Percentiles rank a stretch among this genome's conserved stretches.
Conservation (phyloP, 139 green algal species). For the Chlorella ohadii region DNA sequence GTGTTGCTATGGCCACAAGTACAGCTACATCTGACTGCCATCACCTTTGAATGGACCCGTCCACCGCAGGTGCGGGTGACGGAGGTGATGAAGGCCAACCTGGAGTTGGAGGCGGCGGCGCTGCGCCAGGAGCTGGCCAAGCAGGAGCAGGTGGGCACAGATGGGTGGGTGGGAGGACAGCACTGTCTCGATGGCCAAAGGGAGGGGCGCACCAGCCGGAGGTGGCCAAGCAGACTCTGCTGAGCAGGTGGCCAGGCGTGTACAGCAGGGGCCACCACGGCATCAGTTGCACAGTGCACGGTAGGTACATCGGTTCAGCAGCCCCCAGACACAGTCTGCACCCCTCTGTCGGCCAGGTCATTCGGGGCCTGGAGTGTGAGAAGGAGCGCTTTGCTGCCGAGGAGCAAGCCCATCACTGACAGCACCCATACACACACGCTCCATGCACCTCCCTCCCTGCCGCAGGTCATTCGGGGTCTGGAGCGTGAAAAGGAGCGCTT, state of each 20-base stretch:
- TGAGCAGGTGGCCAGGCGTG: too few species aligned
- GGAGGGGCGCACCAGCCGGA: too few species aligned
- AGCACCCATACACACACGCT: too few species aligned
- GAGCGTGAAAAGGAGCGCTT: conserved; percentile 85
- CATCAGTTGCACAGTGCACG: too few species aligned
- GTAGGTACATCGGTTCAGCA: too few species aligned
- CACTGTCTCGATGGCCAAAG: background rate
- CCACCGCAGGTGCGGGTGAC: conserved; percentile 59
- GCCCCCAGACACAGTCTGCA: too few species aligned
- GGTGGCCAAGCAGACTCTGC: too few species aligned
- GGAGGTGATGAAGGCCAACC: conserved; percentile 85
- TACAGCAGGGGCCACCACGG: too few species aligned
- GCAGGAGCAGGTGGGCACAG: conserved; percentile 66
- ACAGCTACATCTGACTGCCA: too few species aligned
- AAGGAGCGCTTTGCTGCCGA: conserved; percentile 72
- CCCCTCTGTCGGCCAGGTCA: conserved; percentile 1
- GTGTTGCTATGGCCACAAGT: too few species aligned
- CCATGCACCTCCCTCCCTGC: background rate
- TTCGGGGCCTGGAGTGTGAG: conserved; percentile 81
- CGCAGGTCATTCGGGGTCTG: conserved; percentile 51
- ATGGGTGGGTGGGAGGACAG: background rate
- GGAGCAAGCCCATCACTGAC: too few species aligned
- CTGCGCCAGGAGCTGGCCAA: conserved; percentile 84
- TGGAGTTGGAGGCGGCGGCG: conserved; percentile 88
- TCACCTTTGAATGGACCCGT: too few species aligned